A percentile compares a stretch with the other conserved stretches of the same genome.
Evolutionary conservation across 495 filamentous ascomycete species (phyloP).

Genomic region (Recurvomyces mirabilis): DNA sequence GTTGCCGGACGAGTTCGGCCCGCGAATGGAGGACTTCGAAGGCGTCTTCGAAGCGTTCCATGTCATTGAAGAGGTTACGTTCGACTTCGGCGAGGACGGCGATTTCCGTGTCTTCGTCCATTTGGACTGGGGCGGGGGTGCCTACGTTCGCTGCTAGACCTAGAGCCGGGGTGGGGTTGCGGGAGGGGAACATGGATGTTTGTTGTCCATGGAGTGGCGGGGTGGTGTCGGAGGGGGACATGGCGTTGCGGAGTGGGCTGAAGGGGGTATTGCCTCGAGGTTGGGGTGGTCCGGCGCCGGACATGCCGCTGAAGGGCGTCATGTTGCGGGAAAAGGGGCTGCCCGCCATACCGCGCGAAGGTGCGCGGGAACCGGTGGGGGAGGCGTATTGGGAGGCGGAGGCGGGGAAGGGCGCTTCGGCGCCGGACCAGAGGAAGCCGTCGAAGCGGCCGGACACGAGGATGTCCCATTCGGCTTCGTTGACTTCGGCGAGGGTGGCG

Average conservation of each 20-base stretch:
- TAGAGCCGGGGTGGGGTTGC: conserved; percentile 10
- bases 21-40: conserved; percentile 83
- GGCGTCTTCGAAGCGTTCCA: conserved; percentile 90
- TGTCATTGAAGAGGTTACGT: conserved; percentile 80
- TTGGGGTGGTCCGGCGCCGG: conserved; percentile 7
- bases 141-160: conserved; percentile 32
- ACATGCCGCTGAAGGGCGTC: conserved; percentile 28
- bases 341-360: conserved; percentile 38
- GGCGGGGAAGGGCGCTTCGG: conserved; percentile 44
- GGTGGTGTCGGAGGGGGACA: conserved; percentile 26
- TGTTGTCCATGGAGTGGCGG: background rate
- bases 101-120: conserved; percentile 93
- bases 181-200: conserved; percentile 12
- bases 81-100: conserved; percentile 81
- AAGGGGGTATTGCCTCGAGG: conserved; percentile 27
- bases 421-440: conserved; percentile 92
- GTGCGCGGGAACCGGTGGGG: conserved; percentile 40
- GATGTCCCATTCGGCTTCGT: conserved; percentile 87
- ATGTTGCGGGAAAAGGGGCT: conserved; percentile 24
- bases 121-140: conserved; percentile 51
- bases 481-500: conserved; percentile 76
- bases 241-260: conserved; percentile 16
- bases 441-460: conserved; percentile 92
- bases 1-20: conserved; percentile 69
- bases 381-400: conserved; percentile 26